Conservation (phyloP, 2,329 filamentous ascomycete genomes). For the Malbranchea zuffiana region DNA sequence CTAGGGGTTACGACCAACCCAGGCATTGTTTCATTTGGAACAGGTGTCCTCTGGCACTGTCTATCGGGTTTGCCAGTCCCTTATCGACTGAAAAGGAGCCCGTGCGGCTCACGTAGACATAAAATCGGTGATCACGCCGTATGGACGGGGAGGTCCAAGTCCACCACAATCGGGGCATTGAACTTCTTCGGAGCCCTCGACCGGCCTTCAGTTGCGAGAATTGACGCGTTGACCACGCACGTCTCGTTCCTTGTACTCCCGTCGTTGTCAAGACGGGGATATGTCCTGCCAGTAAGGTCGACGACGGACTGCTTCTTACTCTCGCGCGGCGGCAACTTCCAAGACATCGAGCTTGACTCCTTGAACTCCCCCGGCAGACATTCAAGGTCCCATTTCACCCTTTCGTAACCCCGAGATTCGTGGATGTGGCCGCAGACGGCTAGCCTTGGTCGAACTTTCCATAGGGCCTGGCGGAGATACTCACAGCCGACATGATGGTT, state of each 20-base stretch:
- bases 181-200: conserved; percentile 51
- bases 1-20: too few relatives aligned
- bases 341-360: conserved; percentile 13
- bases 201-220: conserved; percentile 58
- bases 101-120: too few relatives aligned
- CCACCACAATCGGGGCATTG: conserved; percentile 75
- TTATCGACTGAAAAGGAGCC: too few relatives aligned
- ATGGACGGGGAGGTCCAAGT: conserved; percentile 66
- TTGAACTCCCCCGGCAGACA: conserved; percentile 11
- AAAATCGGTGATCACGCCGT: too few relatives aligned
- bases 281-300: conserved; percentile 39
- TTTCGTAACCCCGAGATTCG: conserved; percentile 43
- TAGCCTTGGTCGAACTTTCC: conserved; percentile 40
- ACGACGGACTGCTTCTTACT: conserved; percentile 46
- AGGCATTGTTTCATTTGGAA: too few relatives aligned
- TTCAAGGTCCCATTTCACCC: conserved; percentile 37
- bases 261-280: conserved; percentile 27
- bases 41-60: too few relatives aligned
- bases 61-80: too few relatives aligned
- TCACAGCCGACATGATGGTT: conserved; percentile 38
- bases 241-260: conserved; percentile 49
- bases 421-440: conserved; percentile 51
- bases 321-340: conserved; percentile 31
- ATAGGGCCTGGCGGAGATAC: conserved; percentile 35
- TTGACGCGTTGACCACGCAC: conserved; percentile 68